These are phyloP conservation scores for Oryza coarctata DNA, from an alignment of 176 grass and related monocot species.

Conservation along the genomic window DNA sequence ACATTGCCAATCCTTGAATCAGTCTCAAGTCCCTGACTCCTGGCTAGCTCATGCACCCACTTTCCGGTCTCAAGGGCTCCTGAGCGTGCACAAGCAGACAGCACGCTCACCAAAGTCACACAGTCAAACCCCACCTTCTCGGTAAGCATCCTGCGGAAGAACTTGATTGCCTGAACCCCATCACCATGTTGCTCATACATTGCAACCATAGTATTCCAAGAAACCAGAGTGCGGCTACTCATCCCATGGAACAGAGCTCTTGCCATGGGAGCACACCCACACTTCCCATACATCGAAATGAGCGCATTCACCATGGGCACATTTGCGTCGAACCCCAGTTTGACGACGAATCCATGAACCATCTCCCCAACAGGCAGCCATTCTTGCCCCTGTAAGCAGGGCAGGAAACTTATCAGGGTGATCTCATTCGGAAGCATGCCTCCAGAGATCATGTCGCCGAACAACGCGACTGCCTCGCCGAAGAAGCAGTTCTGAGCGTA, in stretches of 20 bases:
- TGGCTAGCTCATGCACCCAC: slow-evolving; percentile 70
- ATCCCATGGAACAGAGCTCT: slow-evolving; percentile 58
- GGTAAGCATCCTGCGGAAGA: slow-evolving; percentile 69
- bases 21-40: slow-evolving; percentile 45
- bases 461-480: slow-evolving; percentile 49
- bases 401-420: slow-evolving; percentile 77
- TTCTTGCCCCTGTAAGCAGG: slow-evolving; percentile 52
- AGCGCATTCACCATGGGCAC: slow-evolving; percentile 63
- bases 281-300: slow-evolving; percentile 72
- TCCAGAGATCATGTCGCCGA: slow-evolving; percentile 47
- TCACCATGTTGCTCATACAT: slow-evolving; percentile 60
- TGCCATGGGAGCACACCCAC: slow-evolving; percentile 38
- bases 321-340: slow-evolving; percentile 55
- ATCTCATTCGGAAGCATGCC: slow-evolving; percentile 64
- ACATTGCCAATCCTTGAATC: slow-evolving; percentile 65
- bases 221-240: slow-evolving; percentile 41
- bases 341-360: slow-evolving; percentile 65
- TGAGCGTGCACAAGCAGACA: slow-evolving; percentile 56
- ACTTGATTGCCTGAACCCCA: slow-evolving; percentile 50
- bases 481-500: slow-evolving; percentile 69
- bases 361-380: slow-evolving; percentile 44
- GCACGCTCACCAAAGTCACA: slow-evolving; percentile 73
- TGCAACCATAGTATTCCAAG: slow-evolving; percentile 94
- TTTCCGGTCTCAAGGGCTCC: slow-evolving; percentile 72
- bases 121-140: slow-evolving; percentile 59